Percentiles rank a stretch among this genome's conserved stretches.
These are phyloP conservation scores for Boletellus deceptivus DNA, from an alignment of 1,284 basidiomycete genomes.

Conservation along the genomic window DNA sequence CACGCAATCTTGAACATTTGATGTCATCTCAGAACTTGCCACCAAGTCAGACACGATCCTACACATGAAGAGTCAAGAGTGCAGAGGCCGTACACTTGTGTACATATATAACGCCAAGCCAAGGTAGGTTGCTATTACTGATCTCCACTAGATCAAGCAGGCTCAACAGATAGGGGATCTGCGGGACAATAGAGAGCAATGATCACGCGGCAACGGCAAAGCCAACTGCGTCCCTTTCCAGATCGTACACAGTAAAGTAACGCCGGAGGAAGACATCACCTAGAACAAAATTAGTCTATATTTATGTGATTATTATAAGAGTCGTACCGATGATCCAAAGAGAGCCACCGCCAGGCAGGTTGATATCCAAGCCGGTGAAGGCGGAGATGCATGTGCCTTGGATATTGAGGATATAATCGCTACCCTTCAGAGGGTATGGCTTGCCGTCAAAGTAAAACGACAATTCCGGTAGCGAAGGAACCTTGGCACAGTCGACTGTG, in stretches of 20 bases:
- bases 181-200: background rate
- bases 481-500: constrained; percentile 85
- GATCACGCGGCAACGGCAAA: constrained; percentile 54
- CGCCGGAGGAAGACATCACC: constrained; percentile 85
- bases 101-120: too few relatives aligned
- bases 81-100: too few relatives aligned
- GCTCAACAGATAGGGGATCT: constrained; percentile 7
- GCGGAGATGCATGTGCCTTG: constrained; percentile 93
- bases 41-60: too few relatives aligned
- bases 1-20: too few relatives aligned
- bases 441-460: constrained; percentile 83
- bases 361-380: constrained; percentile 92
- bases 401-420: constrained; percentile 87
- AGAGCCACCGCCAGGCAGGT: constrained; percentile 66
- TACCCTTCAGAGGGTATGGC: constrained; percentile 76
- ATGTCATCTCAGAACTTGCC: background rate
- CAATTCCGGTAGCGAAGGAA: constrained; percentile 84
- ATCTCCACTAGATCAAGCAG: constrained; percentile 16
- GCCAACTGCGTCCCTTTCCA: constrained; percentile 82
- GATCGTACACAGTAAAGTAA: constrained; percentile 95
- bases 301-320: constrained; percentile 6
- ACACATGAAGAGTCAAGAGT: too few relatives aligned
- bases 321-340: constrained; percentile 91
- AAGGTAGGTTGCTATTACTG: background rate
- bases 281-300: constrained; percentile 29